phyloP scores from a whole-genome alignment of 139 green algal genomes.

The Chloropicon primus region DNA sequence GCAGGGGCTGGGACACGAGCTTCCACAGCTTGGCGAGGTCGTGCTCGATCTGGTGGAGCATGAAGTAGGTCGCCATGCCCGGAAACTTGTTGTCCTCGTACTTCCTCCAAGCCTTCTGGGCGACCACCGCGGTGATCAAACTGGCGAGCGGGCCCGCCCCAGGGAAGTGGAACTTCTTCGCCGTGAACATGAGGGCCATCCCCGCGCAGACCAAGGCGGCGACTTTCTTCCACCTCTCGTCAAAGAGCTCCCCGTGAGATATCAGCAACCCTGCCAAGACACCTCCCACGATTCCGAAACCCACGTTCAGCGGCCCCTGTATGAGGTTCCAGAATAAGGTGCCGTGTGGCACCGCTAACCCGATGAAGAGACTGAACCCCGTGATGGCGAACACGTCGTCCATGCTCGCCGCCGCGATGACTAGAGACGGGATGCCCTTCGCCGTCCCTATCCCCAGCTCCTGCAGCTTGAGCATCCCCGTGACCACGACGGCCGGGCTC shows the following conservation, averaged over 20 bases:
- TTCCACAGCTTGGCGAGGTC: slow-evolving; percentile 28
- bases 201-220: background rate
- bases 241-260: background rate
- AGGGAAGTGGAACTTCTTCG: background rate
- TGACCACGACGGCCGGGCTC: slow-evolving; percentile 64
- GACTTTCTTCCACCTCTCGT: background rate
- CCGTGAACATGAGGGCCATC: background rate
- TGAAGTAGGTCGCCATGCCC: slow-evolving; percentile 17
- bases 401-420: slow-evolving; percentile 70
- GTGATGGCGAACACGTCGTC: slow-evolving; percentile 77
- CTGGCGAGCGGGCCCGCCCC: background rate
- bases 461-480: slow-evolving; percentile 74
- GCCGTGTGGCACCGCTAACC: slow-evolving; percentile 30
- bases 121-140: slow-evolving; percentile 28
- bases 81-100: slow-evolving; percentile 5
- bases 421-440: slow-evolving; percentile 61
- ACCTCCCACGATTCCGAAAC: slow-evolving; percentile 48
- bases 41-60: slow-evolving; percentile 18
- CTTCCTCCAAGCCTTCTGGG: slow-evolving; percentile 34
- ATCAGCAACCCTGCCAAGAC: slow-evolving; percentile 26
- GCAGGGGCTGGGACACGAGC: slow-evolving; percentile 48
- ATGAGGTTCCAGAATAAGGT: slow-evolving; percentile 23
- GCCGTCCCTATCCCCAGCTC: slow-evolving; percentile 40
- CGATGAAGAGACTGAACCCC: slow-evolving; percentile 58
- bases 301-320: slow-evolving; percentile 28